Percentiles rank a stretch among this genome's conserved stretches.
phyloP scores from a whole-genome alignment of 176 grass and related monocot species.

The Zoysia pacifica region DNA sequence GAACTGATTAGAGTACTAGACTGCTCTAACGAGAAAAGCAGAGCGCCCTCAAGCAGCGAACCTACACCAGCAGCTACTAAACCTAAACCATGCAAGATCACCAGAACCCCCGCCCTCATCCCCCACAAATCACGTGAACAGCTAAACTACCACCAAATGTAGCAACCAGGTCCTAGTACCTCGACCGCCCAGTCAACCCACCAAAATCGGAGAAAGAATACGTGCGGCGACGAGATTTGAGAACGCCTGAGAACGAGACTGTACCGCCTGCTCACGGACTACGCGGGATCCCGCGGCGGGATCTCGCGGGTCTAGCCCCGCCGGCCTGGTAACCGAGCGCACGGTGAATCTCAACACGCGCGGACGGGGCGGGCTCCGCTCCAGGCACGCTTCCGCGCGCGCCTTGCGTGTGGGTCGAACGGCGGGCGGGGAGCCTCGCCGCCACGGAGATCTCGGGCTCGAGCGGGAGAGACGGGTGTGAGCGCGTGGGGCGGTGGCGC shows the following conservation, averaged over 20 bases:
- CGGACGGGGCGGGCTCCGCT: neutral
- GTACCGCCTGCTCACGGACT: constrained; percentile 14
- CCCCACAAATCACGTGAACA: neutral
- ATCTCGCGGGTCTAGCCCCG: constrained; percentile 39
- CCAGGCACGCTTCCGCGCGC: constrained; percentile 14
- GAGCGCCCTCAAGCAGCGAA: neutral
- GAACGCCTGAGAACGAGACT: neutral
- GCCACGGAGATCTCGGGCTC: constrained; percentile 24
- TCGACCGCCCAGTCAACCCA: neutral
- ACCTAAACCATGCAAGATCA: constrained; percentile 21
- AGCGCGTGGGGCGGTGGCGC: constrained; percentile 31
- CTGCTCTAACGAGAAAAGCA: neutral
- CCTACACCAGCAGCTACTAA: constrained; percentile 7
- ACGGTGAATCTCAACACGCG: constrained; percentile 10
- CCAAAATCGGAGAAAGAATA: neutral
- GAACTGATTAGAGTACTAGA: neutral
- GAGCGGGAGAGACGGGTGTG: constrained; percentile 2
- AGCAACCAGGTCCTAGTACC: constrained; percentile 1
- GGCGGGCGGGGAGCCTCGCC: neutral
- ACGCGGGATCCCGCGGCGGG: neutral
- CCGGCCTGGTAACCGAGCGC: constrained; percentile 19
- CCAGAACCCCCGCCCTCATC: neutral
- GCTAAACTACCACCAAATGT: constrained; percentile 16
- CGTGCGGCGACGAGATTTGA: constrained; percentile 5
- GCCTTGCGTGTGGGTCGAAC: neutral